Evolutionary conservation across 208 protist genomes (phyloP), one percentile per base, ranked within the genome.

Genomic region (Wallacemonas sp.): DNA sequence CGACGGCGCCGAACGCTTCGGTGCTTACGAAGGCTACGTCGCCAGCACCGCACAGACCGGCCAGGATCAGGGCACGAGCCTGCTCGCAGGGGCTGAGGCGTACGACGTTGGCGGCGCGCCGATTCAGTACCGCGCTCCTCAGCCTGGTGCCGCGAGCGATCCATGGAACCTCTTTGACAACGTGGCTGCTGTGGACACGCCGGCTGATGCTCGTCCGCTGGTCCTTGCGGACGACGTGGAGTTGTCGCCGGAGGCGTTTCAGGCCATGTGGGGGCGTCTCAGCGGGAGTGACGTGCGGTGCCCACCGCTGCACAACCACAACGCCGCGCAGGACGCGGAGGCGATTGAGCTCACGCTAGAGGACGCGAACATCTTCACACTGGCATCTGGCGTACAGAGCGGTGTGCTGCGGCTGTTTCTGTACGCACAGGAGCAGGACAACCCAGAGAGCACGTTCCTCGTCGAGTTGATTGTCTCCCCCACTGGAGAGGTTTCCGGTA

Each of bases 331-430:
- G 30, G 17, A 65, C 21, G 37, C 32, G 1, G 80, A 79, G 5
- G 64, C 42, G 1, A 54, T 85, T 22, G 78, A 84, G 65, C 63
- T 73, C 13, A 53, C 37, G 5, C 59, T 89, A 46, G 79, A 86
- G 33, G 46, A 63, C 12, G 62, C 64, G 39, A 54, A 63, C 29
- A 68, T 92, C 17, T 78, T 85, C 52, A 79, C 76, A n/a, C 67
- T 89, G 19, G 79, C 81, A 19, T 86, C 79, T 12, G 85, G 79
- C 12, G 24, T n/a, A 12, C 72, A 87, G 44, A 67, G 67, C 26
- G 67, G 53, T 8, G 26, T 59, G 33, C 69, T 69, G 15, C 80
- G 78, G 69, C 72, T 75, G 37, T 88, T 77, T 42, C 57, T 89
- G 6, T 85, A 79, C 59, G 85, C 85, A 1, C 67, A 80, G 50